Conservation (phyloP, 495 filamentous ascomycete species). For the Daldinia concentrica region DNA sequence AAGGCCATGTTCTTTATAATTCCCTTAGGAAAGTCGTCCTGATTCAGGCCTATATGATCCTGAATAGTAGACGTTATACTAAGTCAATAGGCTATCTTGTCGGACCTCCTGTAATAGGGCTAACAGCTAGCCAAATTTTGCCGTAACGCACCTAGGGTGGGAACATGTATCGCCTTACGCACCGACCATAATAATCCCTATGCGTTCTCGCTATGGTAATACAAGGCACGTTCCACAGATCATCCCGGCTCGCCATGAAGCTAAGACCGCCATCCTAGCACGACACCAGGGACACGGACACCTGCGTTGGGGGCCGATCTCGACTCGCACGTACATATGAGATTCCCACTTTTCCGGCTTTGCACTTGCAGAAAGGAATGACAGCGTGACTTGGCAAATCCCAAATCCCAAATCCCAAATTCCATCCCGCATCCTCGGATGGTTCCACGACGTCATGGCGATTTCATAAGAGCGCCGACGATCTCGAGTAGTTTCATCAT, state of each 20-base stretch:
- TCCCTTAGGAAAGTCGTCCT: not conserved
- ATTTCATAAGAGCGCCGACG: not conserved
- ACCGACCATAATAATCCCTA: not conserved
- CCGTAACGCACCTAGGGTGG: not conserved
- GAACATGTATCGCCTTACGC: not conserved
- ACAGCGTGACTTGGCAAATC: conserved; percentile 29
- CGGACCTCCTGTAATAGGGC: not conserved
- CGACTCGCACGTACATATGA: conserved; percentile 3
- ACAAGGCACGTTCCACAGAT: not conserved
- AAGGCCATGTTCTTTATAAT: not conserved
- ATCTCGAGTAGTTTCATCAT: conserved; percentile 13
- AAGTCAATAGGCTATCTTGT: not conserved
- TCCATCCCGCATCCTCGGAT: conserved; percentile 16
- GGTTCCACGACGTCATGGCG: conserved; percentile 26
- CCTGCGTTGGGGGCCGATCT: conserved; percentile 1
- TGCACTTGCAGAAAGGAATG: conserved; percentile 9
- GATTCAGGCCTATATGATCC: not conserved
- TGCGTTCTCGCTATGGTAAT: not conserved
- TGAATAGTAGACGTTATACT: not conserved
- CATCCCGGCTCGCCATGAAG: not conserved
- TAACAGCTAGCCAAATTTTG: not conserved
- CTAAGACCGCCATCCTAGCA: not conserved
- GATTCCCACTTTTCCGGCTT: conserved; percentile 21
- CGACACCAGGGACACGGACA: not conserved
- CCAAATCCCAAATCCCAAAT: conserved; percentile 16